Percentiles rank a stretch among this genome's conserved stretches.
Evolutionary conservation across 2,329 filamentous ascomycete species (phyloP).

Genomic region (Dactylellina drechsleri): DNA sequence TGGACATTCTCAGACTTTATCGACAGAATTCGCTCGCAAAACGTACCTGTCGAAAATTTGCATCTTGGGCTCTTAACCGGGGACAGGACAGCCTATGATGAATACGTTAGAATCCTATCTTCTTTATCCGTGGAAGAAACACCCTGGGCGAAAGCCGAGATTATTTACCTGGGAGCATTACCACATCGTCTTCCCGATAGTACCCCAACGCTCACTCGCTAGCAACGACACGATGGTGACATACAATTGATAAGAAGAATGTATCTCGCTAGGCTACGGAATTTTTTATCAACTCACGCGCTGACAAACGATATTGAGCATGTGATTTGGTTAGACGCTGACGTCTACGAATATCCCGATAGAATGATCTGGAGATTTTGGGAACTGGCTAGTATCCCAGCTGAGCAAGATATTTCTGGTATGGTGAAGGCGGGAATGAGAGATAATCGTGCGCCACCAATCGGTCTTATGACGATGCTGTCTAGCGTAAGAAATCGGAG

Average conservation of each 20-base stretch:
- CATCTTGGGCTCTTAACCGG: constrained; percentile 23
- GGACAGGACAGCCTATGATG: constrained; percentile 9
- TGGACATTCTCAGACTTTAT: constrained; percentile 32
- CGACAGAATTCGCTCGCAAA: constrained; percentile 15
- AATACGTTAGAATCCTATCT: constrained; percentile 19
- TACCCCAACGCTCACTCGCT: neutral
- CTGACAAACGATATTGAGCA: constrained; percentile 55
- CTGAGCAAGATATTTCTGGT: constrained; percentile 53
- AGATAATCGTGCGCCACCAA: constrained; percentile 15
- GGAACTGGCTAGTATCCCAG: constrained; percentile 57
- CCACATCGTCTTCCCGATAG: neutral
- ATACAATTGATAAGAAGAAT: constrained; percentile 8
- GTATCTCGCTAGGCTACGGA: constrained; percentile 25
- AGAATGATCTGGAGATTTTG: constrained; percentile 60
- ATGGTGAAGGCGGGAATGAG: constrained; percentile 30
- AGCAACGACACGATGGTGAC: neutral
- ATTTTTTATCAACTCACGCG: constrained; percentile 30
- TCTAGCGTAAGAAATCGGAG: constrained; percentile 59
- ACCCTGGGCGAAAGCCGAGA: constrained; percentile 32
- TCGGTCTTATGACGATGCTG: constrained; percentile 60
- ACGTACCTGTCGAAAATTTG: constrained; percentile 6
- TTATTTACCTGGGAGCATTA: constrained; percentile 20
- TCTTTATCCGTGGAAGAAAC: constrained; percentile 4
- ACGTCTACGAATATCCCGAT: constrained; percentile 60
- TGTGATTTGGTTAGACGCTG: constrained; percentile 62